These are phyloP conservation scores for Kodamaea ohmeri DNA, from an alignment of 1,139 yeast genomes.

Conservation along the genomic window DNA sequence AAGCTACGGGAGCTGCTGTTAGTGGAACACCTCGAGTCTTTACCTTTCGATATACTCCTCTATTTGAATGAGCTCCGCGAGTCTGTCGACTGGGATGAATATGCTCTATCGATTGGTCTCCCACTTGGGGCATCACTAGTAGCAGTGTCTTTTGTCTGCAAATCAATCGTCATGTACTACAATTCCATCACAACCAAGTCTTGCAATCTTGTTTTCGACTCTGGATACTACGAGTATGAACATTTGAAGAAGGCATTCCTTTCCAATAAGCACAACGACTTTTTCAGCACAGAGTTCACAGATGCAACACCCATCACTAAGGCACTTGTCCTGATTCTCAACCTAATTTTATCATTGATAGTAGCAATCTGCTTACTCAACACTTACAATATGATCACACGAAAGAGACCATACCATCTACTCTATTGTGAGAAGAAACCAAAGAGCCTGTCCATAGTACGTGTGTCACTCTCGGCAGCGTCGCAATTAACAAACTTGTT, in stretches of 20 bases:
- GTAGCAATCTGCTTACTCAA: slow-evolving; percentile 28
- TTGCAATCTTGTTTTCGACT: slow-evolving; percentile 26
- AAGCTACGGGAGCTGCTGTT: background rate
- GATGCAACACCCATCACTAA: slow-evolving; percentile 13
- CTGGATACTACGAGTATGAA: slow-evolving; percentile 34
- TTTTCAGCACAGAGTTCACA: slow-evolving; percentile 7
- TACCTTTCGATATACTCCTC: slow-evolving; percentile 57
- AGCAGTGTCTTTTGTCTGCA: slow-evolving; percentile 19
- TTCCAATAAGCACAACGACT: slow-evolving; percentile 6
- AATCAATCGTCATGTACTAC: slow-evolving; percentile 22
- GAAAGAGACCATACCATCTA: slow-evolving; percentile 40
- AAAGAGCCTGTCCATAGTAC: slow-evolving; percentile 30
- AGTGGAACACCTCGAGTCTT: slow-evolving; percentile 29
- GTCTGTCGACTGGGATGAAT: slow-evolving; percentile 65
- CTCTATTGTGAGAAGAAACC: slow-evolving; percentile 35
- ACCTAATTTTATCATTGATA: slow-evolving; percentile 16
- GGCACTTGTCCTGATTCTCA: slow-evolving; percentile 22
- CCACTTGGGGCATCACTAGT: slow-evolving; percentile 45
- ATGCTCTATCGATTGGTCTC: slow-evolving; percentile 42
- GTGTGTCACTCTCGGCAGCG: slow-evolving; percentile 4
- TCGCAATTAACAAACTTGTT: slow-evolving; percentile 5
- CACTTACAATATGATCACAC: slow-evolving; percentile 28
- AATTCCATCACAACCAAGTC: slow-evolving; percentile 21
- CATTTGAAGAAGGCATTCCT: slow-evolving; percentile 23
- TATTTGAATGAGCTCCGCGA: slow-evolving; percentile 51